Conservation (phyloP, 768 basidiomycete species). For the Serendipita indica region DNA sequence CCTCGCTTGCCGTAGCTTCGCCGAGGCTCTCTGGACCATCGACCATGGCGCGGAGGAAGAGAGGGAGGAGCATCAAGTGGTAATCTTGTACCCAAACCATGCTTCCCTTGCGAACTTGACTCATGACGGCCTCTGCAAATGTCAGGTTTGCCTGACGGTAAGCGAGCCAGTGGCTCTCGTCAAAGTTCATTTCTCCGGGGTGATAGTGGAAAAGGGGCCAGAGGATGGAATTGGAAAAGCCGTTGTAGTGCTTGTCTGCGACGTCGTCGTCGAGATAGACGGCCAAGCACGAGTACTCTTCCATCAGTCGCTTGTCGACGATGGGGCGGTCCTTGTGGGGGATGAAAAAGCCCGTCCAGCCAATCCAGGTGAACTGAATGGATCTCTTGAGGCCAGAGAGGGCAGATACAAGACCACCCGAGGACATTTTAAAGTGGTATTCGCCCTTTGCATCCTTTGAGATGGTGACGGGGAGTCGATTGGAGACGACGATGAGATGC, state of each 20-base stretch:
- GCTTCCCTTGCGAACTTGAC: slow-evolving; percentile 65
- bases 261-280: slow-evolving; percentile 97
- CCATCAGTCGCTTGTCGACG: slow-evolving; percentile 84
- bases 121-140: slow-evolving; percentile 80
- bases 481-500: slow-evolving; percentile 89
- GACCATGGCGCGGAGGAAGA: slow-evolving; percentile 81
- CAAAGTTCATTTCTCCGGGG: slow-evolving; percentile 99
- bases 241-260: slow-evolving; percentile 96
- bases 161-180: slow-evolving; percentile 95
- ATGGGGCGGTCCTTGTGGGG: slow-evolving; percentile 79
- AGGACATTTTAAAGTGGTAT: slow-evolving; percentile 99
- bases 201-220: slow-evolving; percentile 99
- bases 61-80: slow-evolving; percentile 93
- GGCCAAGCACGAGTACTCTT: slow-evolving; percentile 93
- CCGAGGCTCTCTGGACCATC: slow-evolving; percentile 48
- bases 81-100: slow-evolving; percentile 99
- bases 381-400: slow-evolving; percentile 97
- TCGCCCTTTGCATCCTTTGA: slow-evolving; percentile 82
- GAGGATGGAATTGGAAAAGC: slow-evolving; percentile 98
- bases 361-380: slow-evolving; percentile 95
- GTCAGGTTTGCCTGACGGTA: slow-evolving; percentile 93
- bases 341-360: slow-evolving; percentile 90
- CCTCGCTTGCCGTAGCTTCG: slow-evolving; percentile 42
- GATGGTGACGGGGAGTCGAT: slow-evolving; percentile 91
- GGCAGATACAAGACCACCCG: slow-evolving; percentile 93